Conservation (phyloP, 768 basidiomycete species). For the Suillus occidentalis region DNA sequence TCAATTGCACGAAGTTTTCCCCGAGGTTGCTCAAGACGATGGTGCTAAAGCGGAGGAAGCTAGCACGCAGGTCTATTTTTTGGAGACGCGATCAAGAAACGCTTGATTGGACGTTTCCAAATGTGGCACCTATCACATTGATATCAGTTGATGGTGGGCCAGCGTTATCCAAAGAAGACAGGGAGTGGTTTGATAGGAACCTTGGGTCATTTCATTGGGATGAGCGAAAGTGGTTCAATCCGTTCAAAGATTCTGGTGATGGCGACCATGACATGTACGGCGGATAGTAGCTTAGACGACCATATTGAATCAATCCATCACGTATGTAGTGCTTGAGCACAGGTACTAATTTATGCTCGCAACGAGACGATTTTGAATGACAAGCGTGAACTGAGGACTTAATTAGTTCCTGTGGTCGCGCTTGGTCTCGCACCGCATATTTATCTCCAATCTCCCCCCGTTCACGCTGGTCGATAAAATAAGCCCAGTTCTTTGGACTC, state of each 20-base stretch:
- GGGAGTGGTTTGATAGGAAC: conserved; percentile 6
- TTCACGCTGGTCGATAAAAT: neutral
- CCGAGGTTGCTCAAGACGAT: neutral
- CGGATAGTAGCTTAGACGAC: neutral
- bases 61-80: conserved; percentile 1
- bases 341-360: neutral
- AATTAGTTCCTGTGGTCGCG: neutral
- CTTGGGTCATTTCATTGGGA: conserved; percentile 6
- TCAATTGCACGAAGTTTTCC: neutral
- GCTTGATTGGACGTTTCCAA: conserved; percentile 1
- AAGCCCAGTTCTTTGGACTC: no score
- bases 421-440: no score
- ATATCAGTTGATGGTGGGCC: conserved; percentile 6
- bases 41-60: neutral
- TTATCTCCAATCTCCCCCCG: no score
- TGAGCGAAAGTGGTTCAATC: neutral
- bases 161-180: neutral
- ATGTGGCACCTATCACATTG: conserved; percentile 6
- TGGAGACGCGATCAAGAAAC: neutral
- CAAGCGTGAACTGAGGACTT: no score
- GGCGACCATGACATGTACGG: neutral
- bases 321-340: neutral
- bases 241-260: neutral
- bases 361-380: neutral
- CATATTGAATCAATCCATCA: neutral